Evolutionary conservation across 208 protist species (phyloP), one percentile per base, ranked within the genome.

Genomic region (Leptomonas pyrrhocoris): DNA sequence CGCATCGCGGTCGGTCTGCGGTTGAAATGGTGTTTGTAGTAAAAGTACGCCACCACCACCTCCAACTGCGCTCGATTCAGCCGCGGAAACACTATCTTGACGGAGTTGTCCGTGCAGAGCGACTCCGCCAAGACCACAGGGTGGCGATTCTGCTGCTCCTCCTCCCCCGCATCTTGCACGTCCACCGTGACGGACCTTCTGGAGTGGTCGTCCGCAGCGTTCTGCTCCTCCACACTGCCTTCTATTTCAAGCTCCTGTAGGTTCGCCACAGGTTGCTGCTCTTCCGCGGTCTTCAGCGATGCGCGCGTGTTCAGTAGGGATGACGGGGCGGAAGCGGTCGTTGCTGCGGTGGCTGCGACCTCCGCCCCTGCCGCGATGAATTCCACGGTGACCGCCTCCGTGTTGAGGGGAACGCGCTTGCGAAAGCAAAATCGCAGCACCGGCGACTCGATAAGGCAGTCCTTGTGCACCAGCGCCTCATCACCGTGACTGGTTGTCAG

Each of bases 1-100:
- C 93, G 83, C 25, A 68, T 45, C 30, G 84, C 83, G 13, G 50
- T 59, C 28, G 74, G 57, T 5, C 59, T 66, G n/a, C 87, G 76
- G 15, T 94, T 92, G 53, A 95, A 95, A 25, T 77, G 68, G 55
- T 89, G 79, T 62, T 97, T 97, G 77, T 92, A 94, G 71, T 96
- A 89, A 25, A 95, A 64, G 65, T 97, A 97, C 43, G 81, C 75
- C 28, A 97, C 60, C 4, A 94, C 50, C 36, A 79, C 76, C 23
- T 95, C 86, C 15, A 97, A 73, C 28, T 81, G 73, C 28, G 65
- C 51, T 18, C 82, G 73, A n/a, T 58, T 40, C 18, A 84, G 48
- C 18, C 51, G 68, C 1, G 88, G 88, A 64, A 97, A 95, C 40
- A 62, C 13, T 45, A 96, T 80, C 5, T 38, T 31, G 7, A 85